Evolutionary conservation across 768 basidiomycete genomes (phyloP).

Genomic region (Amanita fuliginea): DNA sequence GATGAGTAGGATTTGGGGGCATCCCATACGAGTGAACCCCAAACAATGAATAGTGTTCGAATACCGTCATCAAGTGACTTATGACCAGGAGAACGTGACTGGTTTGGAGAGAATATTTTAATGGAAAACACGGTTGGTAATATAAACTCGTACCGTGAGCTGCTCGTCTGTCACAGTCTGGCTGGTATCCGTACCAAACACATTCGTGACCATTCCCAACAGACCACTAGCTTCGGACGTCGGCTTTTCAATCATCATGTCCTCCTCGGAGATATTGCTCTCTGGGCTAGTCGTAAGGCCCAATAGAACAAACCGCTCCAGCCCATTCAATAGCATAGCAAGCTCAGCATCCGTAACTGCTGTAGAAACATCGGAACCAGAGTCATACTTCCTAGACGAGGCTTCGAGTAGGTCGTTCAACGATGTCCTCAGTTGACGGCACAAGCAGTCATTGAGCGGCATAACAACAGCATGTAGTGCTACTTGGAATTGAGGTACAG

Average conservation of each 20-base stretch:
- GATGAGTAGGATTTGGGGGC: constrained; percentile 34
- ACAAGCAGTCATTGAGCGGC: constrained; percentile 73
- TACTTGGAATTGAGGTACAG: constrained; percentile 76
- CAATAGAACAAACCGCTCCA: constrained; percentile 75
- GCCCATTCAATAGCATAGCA: constrained; percentile 69
- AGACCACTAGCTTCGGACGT: constrained; percentile 51
- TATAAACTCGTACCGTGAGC: constrained; percentile 30
- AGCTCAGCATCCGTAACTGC: constrained; percentile 71
- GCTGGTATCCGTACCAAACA: constrained; percentile 68
- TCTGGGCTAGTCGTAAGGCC: constrained; percentile 54
- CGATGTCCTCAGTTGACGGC: constrained; percentile 50
- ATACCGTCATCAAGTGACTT: constrained; percentile 73
- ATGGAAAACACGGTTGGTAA: not conserved
- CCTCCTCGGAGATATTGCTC: constrained; percentile 41
- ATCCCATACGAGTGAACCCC: constrained; percentile 51
- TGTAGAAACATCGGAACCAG: constrained; percentile 30
- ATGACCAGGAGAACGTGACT: constrained; percentile 70
- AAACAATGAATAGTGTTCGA: constrained; percentile 65
- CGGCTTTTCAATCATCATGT: constrained; percentile 41
- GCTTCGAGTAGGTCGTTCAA: constrained; percentile 44
- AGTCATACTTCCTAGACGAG: constrained; percentile 23
- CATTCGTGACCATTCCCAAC: constrained; percentile 84
- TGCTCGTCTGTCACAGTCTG: constrained; percentile 39
- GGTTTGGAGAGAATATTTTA: constrained; percentile 6
- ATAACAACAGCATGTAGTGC: constrained; percentile 53